Evolutionary conservation across 2,329 filamentous ascomycete genomes (phyloP), one percentile per base, ranked within the genome.

Genomic region (Taxawa tesnikishii): DNA sequence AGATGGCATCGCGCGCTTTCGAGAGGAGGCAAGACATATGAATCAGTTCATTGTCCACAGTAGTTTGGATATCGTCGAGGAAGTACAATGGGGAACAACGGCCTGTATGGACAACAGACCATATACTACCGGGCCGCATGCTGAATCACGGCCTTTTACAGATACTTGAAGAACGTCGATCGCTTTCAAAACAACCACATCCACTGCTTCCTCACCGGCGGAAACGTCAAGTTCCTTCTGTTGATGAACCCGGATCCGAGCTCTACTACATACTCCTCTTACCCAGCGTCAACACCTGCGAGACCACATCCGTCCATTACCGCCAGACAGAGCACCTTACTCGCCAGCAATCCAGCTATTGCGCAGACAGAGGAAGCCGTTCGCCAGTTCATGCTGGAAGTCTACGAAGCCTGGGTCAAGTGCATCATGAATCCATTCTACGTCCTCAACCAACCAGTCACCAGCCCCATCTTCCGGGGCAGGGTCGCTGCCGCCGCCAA

Each of bases 1-100:
- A 54, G 90, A 96, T 66, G 90, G 90, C 46, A 69, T 85, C 54
- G 73, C 88, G 39, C 81, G 83, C 51, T 96, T 94, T 67, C 75
- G 73, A 37, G 83, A 93, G 43, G 79, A 92, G 50, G 81, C 88
- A 33, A 77, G 83, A 41, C 83, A 93, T 57, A 80, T 94, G 68
- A 94, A 94, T 63, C 90, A 94, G 58, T 96, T 98, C 64, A 84
- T 96, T 53, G 76, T 94, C 18, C 88, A 98, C 63, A 87, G 83
- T 45, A 83, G 83, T 43, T 67, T 98, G 36, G 90, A 98, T 56
- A 83, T 96, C 28, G 82, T 94, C 31, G 90, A 98, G 62, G 90
- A 98, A 59, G 76, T 88, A 17, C 90, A 96, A 62, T 98, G 90
- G 88, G 79, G 75, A 83, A 68, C 39, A 81, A 82, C 4, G 78